Conservation (phyloP, 306 rosid genomes). For the Glycine soja region DNA sequence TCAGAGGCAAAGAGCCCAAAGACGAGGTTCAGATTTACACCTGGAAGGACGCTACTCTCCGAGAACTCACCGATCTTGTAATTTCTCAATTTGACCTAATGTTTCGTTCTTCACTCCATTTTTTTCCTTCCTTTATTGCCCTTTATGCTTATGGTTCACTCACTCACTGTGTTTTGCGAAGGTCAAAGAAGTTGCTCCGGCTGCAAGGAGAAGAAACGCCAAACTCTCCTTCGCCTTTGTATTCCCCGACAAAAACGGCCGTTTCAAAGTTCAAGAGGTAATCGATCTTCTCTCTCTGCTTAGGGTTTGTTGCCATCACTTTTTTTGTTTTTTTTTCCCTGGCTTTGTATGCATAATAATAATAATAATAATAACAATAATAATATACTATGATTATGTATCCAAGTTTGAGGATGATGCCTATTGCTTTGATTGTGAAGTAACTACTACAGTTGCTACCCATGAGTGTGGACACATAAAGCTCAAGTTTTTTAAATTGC, state of each 20-base stretch:
- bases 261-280: constrained; percentile 82
- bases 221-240: constrained; percentile 93
- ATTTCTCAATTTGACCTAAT: constrained; percentile 27
- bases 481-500: too few species aligned
- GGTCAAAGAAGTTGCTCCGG: constrained; percentile 97
- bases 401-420: too few species aligned
- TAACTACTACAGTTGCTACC: too few species aligned
- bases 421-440: too few species aligned
- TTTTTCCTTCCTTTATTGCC: neutral
- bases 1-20: constrained; percentile 92
- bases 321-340: neutral
- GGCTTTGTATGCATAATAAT: too few species aligned
- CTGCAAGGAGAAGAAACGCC: constrained; percentile 91
- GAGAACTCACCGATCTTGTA: constrained; percentile 89
- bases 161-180: constrained; percentile 26
- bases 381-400: too few species aligned
- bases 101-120: neutral
- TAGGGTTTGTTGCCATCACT: neutral
- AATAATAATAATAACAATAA: too few species aligned
- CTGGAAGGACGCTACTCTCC: constrained; percentile 95
- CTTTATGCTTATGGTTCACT: too few species aligned
- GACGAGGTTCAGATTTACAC: constrained; percentile 99
- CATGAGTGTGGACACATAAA: too few species aligned
- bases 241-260: constrained; percentile 91
- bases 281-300: neutral